Evolutionary conservation across 2,329 filamentous ascomycete species (phyloP).

Genomic region (Trematosphaeria pertusa): DNA sequence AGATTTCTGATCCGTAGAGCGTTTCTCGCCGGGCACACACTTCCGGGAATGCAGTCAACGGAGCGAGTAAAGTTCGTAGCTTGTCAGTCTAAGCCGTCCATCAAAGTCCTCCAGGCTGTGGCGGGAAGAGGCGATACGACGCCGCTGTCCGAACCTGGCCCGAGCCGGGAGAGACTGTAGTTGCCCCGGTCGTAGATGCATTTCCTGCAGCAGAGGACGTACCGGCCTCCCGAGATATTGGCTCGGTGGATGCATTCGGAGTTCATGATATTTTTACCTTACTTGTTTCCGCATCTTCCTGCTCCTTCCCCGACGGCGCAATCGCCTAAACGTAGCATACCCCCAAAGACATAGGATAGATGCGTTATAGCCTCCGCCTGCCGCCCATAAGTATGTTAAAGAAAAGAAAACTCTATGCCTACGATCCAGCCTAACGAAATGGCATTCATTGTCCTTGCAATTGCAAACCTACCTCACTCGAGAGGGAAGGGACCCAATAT

Average conservation of each 20-base stretch:
- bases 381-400: not conserved
- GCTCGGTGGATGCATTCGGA: not conserved
- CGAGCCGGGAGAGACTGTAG: not conserved
- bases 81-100: too few species aligned
- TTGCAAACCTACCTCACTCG: too few species aligned
- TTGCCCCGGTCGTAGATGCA: not conserved
- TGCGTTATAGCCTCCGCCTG: not conserved
- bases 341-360: not conserved
- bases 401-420: not conserved
- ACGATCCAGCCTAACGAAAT: not conserved
- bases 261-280: not conserved
- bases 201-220: not conserved
- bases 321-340: too few species aligned
- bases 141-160: not conserved
- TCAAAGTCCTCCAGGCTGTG: not conserved
- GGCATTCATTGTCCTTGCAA: too few species aligned
- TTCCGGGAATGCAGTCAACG: not conserved
- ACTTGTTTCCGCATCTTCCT: not conserved
- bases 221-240: not conserved
- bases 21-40: not conserved
- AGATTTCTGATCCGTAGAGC: not conserved
- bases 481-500: too few species aligned
- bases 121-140: not conserved
- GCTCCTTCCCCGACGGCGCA: too few species aligned
- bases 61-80: not conserved